Conservation (phyloP, 73 alveolate species). For the Blepharisma japonicum region DNA sequence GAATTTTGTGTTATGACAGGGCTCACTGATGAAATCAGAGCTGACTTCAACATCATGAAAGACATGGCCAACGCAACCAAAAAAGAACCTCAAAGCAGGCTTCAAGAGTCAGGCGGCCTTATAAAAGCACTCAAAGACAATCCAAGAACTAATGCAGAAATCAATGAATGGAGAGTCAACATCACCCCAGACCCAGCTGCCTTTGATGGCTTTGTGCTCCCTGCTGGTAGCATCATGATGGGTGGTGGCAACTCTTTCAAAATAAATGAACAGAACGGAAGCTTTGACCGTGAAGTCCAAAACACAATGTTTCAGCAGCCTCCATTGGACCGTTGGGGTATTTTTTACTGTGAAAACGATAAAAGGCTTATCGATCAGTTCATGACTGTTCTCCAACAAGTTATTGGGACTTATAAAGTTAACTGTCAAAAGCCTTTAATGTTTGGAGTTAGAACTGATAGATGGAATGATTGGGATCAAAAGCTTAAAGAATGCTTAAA, state of each 20-base stretch:
- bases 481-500: slow-evolving; percentile 39
- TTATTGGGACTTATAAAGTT: slow-evolving; percentile 46
- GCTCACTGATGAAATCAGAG: slow-evolving; percentile 87
- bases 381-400: slow-evolving; percentile 51
- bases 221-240: slow-evolving; percentile 30
- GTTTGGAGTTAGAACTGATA: slow-evolving; percentile 42
- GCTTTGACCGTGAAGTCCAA: slow-evolving; percentile 78
- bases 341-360: slow-evolving; percentile 76
- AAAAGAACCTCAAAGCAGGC: slow-evolving; percentile 71
- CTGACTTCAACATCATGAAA: slow-evolving; percentile 86
- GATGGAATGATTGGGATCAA: slow-evolving; percentile 58
- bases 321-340: slow-evolving; percentile 71
- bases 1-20: slow-evolving; percentile 89
- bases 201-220: slow-evolving; percentile 42
- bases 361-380: slow-evolving; percentile 52
- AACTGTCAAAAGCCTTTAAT: slow-evolving; percentile 49
- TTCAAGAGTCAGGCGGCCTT: slow-evolving; percentile 77
- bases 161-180: slow-evolving; percentile 76
- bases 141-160: slow-evolving; percentile 55
- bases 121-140: slow-evolving; percentile 58
- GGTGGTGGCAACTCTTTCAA: slow-evolving; percentile 32
- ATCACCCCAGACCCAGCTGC: slow-evolving; percentile 61
- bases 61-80: slow-evolving; percentile 80
- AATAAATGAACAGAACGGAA: slow-evolving; percentile 55
- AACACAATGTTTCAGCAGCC: slow-evolving; percentile 72